A percentile compares a stretch with the other conserved stretches of the same genome.
phyloP scores from a whole-genome alignment of 23 red algal species.

The Gracilaria gracilis region DNA sequence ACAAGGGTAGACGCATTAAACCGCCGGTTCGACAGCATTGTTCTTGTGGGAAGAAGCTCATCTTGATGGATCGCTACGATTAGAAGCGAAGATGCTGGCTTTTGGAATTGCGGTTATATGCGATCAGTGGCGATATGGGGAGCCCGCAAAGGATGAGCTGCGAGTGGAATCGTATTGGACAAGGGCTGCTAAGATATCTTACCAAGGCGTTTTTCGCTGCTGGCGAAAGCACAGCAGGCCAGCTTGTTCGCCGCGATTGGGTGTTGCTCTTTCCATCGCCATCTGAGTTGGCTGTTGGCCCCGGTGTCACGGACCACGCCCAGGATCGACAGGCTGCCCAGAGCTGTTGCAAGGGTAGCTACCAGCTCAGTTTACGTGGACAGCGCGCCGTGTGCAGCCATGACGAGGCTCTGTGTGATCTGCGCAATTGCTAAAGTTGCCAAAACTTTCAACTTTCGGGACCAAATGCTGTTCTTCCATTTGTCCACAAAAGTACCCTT shows the following conservation, averaged over 20 bases:
- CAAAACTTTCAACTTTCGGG: no score
- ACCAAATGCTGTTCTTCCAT: no score
- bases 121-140: not conserved
- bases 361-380: no score
- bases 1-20: constrained; percentile 49
- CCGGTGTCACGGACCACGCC: no score
- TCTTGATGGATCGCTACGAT: not conserved
- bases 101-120: not conserved
- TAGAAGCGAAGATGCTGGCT: not conserved
- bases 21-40: constrained; percentile 35
- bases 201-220: not conserved
- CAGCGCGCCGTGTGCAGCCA: no score
- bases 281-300: no score
- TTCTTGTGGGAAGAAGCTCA: not conserved
- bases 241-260: not conserved
- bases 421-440: no score
- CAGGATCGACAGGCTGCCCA: no score
- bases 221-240: not conserved
- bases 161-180: not conserved
- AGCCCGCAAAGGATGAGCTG: not conserved
- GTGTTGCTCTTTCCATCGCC: not conserved
- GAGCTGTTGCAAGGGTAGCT: no score
- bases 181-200: no score
- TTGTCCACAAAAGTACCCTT: no score
- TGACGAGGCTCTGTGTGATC: no score